Conservation (phyloP, 306 rosid species). For the Urtica urens region DNA sequence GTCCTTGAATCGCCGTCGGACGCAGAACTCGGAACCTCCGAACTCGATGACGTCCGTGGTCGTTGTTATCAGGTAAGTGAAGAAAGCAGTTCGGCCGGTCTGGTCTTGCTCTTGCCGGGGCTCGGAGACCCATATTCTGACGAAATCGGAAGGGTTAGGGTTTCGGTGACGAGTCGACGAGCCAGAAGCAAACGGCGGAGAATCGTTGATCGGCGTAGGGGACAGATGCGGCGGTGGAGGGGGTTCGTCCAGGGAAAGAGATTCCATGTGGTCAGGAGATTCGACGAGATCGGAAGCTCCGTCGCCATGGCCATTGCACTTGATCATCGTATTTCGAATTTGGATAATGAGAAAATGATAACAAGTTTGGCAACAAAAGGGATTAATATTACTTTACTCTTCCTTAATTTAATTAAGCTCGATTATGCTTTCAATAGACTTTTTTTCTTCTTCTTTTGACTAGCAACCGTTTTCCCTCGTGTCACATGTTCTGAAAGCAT, state of each 20-base stretch:
- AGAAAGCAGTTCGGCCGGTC: conserved; percentile 26
- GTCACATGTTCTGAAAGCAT: no score
- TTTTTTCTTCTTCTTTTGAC: no score
- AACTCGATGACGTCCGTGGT: conserved; percentile 25
- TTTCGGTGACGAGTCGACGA: conserved; percentile 24
- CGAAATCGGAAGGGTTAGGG: conserved; percentile 14
- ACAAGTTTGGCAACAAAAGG: no score
- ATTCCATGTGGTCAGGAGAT: conserved; percentile 32
- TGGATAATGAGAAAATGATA: not conserved
- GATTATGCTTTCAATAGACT: no score
- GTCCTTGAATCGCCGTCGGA: conserved; percentile 41
- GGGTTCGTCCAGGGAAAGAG: conserved; percentile 32
- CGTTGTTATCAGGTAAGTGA: conserved; percentile 32
- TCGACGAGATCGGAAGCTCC: conserved; percentile 14
- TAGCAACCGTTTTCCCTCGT: no score
- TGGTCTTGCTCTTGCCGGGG: conserved; percentile 30
- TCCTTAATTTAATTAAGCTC: no score
- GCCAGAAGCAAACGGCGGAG: conserved; percentile 35
- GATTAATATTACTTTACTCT: no score
- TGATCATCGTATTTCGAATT: conserved; percentile 22
- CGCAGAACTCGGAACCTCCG: conserved; percentile 34
- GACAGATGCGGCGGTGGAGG: conserved; percentile 1
- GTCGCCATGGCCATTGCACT: conserved; percentile 13
- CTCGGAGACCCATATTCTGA: conserved; percentile 22
- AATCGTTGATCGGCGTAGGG: conserved; percentile 8